Evolutionary conservation across 768 basidiomycete genomes (phyloP).

Genomic region (Rossbeevera mucosa): DNA sequence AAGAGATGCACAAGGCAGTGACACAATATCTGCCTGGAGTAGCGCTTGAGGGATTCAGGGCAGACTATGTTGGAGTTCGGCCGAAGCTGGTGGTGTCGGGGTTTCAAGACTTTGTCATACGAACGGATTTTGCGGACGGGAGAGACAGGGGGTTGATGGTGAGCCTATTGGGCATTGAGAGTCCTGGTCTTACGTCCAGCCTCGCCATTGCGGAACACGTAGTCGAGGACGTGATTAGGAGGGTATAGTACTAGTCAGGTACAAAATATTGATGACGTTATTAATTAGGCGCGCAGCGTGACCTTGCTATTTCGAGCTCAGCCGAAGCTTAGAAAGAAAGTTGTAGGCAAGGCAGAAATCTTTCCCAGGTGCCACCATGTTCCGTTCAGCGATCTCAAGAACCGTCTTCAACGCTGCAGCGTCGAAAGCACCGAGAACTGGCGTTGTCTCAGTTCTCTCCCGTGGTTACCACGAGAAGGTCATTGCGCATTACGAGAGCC

Average conservation of each 20-base stretch:
- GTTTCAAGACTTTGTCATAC: constrained; percentile 82
- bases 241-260: no score
- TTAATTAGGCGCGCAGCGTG: no score
- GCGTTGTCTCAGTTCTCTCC: constrained; percentile 47
- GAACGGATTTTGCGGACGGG: constrained; percentile 54
- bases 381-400: constrained; percentile 57
- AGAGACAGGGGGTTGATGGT: constrained; percentile 50
- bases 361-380: constrained; percentile 51
- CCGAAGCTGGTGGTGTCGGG: constrained; percentile 84
- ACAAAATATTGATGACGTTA: no score
- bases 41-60: constrained; percentile 52
- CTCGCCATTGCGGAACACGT: constrained; percentile 86
- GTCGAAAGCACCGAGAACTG: constrained; percentile 36
- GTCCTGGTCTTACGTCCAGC: constrained; percentile 84
- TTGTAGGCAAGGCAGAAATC: no score
- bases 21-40: constrained; percentile 68
- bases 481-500: constrained; percentile 95
- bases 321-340: constrained; percentile 10
- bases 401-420: constrained; percentile 45
- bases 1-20: constrained; percentile 70
- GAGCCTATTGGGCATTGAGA: constrained; percentile 86
- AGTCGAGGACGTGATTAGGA: constrained; percentile 47
- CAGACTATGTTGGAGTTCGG: constrained; percentile 82
- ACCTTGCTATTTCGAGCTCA: constrained; percentile 21
- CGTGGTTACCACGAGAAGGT: constrained; percentile 95